Conservation (phyloP, 2,329 filamentous ascomycete species). For the Zalaria obscura region DNA sequence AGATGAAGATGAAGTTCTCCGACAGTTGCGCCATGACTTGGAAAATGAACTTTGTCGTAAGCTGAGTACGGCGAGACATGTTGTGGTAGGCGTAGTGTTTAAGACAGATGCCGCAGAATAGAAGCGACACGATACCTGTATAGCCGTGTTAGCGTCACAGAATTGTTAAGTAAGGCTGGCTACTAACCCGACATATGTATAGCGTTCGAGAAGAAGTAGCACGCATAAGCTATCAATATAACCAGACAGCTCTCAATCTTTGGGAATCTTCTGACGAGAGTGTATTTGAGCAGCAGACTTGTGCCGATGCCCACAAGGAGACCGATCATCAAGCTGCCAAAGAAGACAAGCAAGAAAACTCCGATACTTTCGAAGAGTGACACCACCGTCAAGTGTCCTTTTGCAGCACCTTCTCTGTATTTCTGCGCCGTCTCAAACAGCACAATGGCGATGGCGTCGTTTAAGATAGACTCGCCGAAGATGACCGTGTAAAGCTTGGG, state of each 20-base stretch:
- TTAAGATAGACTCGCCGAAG: constrained; percentile 94
- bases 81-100: constrained; percentile 99
- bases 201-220: constrained; percentile 95
- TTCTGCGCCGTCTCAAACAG: constrained; percentile 95
- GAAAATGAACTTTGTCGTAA: constrained; percentile 96
- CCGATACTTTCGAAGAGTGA: constrained; percentile 85
- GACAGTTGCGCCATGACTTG: constrained; percentile 87
- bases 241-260: constrained; percentile 96
- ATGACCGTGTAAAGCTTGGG: constrained; percentile 98
- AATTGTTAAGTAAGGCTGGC: constrained; percentile 3
- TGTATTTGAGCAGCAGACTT: constrained; percentile 84
- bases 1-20: constrained; percentile 99
- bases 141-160: constrained; percentile 8
- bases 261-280: constrained; percentile 77
- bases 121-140: constrained; percentile 79
- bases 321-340: constrained; percentile 82
- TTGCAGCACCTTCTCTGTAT: constrained; percentile 64
- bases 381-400: constrained; percentile 56
- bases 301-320: constrained; percentile 75
- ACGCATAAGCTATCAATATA: constrained; percentile 86
- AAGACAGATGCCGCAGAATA: constrained; percentile 95
- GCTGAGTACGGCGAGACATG: constrained; percentile 93
- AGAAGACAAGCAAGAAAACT: constrained; percentile 92
- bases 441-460: constrained; percentile 96
- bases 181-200: constrained; percentile 82